Percentiles rank a stretch among this genome's conserved stretches.
These are phyloP conservation scores for Pleurotus giganteus DNA, from an alignment of 768 basidiomycete genomes.

Conservation along the genomic window DNA sequence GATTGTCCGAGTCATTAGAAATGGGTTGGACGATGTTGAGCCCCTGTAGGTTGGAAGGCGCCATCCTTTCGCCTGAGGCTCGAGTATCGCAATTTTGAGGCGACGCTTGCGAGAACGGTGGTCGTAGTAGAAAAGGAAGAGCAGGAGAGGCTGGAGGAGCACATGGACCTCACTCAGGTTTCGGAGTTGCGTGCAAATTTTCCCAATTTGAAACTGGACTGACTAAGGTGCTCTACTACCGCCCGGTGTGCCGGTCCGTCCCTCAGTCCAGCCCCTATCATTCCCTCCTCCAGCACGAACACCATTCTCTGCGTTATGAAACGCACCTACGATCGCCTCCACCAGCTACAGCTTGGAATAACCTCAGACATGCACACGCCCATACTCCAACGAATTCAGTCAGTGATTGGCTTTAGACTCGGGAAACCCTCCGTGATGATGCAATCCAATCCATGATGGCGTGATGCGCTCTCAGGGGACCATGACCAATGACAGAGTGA, in stretches of 20 bases:
- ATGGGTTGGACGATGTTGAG: conserved; percentile 74
- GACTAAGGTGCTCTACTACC: neutral
- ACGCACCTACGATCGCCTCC: no score
- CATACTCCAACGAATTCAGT: no score
- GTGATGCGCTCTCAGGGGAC: neutral
- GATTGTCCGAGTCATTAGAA: conserved; percentile 37
- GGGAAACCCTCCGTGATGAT: no score
- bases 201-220: neutral
- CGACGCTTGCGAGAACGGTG: conserved; percentile 4
- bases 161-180: neutral
- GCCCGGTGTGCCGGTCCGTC: neutral
- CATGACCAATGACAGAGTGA: no score
- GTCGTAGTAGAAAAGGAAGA: conserved; percentile 8
- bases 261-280: neutral
- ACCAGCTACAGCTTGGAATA: no score
- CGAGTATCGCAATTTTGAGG: neutral
- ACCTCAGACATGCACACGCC: no score
- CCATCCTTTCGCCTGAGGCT: conserved; percentile 36
- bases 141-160: neutral
- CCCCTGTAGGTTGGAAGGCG: conserved; percentile 67
- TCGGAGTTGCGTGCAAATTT: conserved; percentile 3
- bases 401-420: no score
- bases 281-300: no score
- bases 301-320: no score
- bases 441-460: neutral